Conservation (phyloP, 305 asterid genomes). For the Solanum hybrid region DNA sequence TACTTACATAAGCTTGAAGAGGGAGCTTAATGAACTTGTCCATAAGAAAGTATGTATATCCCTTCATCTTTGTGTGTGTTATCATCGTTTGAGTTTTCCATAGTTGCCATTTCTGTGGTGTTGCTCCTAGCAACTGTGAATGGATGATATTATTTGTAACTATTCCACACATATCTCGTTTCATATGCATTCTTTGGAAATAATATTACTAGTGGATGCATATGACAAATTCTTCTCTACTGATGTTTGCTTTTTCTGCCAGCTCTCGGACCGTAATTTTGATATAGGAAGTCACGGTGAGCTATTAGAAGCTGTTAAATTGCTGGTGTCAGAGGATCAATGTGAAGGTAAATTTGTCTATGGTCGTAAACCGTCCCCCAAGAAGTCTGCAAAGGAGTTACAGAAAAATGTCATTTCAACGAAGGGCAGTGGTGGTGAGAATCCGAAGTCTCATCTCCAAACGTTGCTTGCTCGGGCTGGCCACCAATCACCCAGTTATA, state of each 20-base stretch:
- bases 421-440: conserved; percentile 34
- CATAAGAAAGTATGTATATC: conserved; percentile 52
- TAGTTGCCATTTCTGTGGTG: neutral
- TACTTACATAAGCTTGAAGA: conserved; percentile 53
- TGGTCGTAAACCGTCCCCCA: conserved; percentile 49
- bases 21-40: conserved; percentile 70
- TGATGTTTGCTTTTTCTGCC: conserved; percentile 24
- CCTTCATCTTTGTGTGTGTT: neutral
- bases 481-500: conserved; percentile 62
- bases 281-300: conserved; percentile 42
- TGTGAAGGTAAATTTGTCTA: conserved; percentile 85
- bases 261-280: conserved; percentile 64
- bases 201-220: neutral
- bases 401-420: conserved; percentile 11
- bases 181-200: neutral
- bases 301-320: conserved; percentile 62
- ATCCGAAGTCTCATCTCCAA: conserved; percentile 70
- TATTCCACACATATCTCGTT: neutral
- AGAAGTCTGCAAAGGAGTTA: conserved; percentile 25
- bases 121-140: neutral
- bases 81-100: neutral
- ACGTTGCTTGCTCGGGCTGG: conserved; percentile 72
- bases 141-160: neutral
- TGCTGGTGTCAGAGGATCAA: conserved; percentile 66
- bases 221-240: conserved; percentile 4